These are phyloP conservation scores for Pyronema domesticum DNA, from an alignment of 495 filamentous ascomycete species.

Conservation along the genomic window DNA sequence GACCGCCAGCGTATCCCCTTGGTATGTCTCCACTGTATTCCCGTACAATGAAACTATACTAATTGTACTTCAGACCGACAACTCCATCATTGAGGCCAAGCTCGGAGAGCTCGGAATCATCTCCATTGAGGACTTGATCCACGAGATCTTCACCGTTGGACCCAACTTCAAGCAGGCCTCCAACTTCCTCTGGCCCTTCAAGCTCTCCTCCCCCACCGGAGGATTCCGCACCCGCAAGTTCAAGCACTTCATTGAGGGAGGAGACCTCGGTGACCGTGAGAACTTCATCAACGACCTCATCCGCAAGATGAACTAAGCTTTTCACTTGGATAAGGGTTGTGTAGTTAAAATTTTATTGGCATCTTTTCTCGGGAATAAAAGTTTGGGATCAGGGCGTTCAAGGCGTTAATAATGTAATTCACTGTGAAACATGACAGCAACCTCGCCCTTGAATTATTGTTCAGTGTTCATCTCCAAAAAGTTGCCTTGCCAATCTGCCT, in stretches of 20 bases:
- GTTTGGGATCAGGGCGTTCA: not conserved
- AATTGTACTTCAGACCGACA: slow-evolving; percentile 47
- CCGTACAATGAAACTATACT: not conserved
- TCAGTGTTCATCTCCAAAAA: too few species aligned
- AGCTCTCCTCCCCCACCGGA: slow-evolving; percentile 91
- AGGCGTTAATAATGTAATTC: too few species aligned
- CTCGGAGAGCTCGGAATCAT: slow-evolving; percentile 97
- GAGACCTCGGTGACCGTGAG: slow-evolving; percentile 95
- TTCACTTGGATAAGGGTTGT: not conserved
- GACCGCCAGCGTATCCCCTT: slow-evolving; percentile 89
- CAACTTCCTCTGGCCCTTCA: slow-evolving; percentile 99
- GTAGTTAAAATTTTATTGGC: slow-evolving; percentile 3
- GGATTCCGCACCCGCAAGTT: slow-evolving; percentile 94
- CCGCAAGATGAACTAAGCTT: slow-evolving; percentile 89
- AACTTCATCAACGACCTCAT: slow-evolving; percentile 95
- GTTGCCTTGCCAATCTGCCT: too few species aligned
- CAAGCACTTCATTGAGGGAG: slow-evolving; percentile 98
- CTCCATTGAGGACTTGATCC: slow-evolving; percentile 98
- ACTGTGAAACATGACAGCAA: too few species aligned
- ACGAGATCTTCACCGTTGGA: slow-evolving; percentile 97
- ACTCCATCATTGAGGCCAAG: slow-evolving; percentile 87
- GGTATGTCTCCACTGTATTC: slow-evolving; percentile 1
- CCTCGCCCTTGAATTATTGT: too few species aligned
- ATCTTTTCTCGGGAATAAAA: slow-evolving; percentile 4
- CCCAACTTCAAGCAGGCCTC: slow-evolving; percentile 99